Evolutionary conservation across 805 yeast species (phyloP), one percentile per base, ranked within the genome.

Genomic region (Vanderwaltozyma polyspora): DNA sequence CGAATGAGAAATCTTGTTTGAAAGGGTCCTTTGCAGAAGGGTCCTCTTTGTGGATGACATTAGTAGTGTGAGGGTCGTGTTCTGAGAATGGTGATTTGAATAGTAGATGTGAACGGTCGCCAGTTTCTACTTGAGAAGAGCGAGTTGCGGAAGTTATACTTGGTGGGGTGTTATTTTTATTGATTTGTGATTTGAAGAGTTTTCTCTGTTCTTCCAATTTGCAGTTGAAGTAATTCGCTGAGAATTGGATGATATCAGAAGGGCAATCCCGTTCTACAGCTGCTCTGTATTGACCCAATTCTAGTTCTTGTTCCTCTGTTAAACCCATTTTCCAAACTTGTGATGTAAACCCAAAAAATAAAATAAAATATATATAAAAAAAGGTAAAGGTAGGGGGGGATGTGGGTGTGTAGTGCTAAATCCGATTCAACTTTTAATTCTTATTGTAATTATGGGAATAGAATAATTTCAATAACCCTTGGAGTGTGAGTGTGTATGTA

Each of bases 161-260:
- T n/a, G n/a, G n/a, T 21, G 23, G 23, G 10, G 23, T 21, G 7
- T 21, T 10, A 21, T 21, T 7, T 8, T 21, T 10, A 21, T 21
- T 21, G 7, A 8, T 27, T 23, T 33, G 40, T 33, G 34, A 38
- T 13, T 36, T 34, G 9, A 40, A 29, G 12, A 38, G 34, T 4
- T 13, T 25, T 34, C 50, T 66, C 49, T 78, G 82, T 21, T 68
- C 67, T 44, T 74, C 76, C 39, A 81, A 60, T 39, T 77, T 71
- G 32, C 65, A 55, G 49, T 70, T 71, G 62, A 82, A 82, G 57
- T 77, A 79, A 56, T 76, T 71, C 36, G 82, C 79, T 48, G 87
- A 78, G 59, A 80, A 82, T 50, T 81, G 86, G 38, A 82, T 54
- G 10, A 81, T 62, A 49, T 81, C 89, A 11, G 63, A 51, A 1